A percentile compares a stretch with the other conserved stretches of the same genome.
Evolutionary conservation across 495 filamentous ascomycete genomes (phyloP).

Genomic region (Endocarpon pusillum): DNA sequence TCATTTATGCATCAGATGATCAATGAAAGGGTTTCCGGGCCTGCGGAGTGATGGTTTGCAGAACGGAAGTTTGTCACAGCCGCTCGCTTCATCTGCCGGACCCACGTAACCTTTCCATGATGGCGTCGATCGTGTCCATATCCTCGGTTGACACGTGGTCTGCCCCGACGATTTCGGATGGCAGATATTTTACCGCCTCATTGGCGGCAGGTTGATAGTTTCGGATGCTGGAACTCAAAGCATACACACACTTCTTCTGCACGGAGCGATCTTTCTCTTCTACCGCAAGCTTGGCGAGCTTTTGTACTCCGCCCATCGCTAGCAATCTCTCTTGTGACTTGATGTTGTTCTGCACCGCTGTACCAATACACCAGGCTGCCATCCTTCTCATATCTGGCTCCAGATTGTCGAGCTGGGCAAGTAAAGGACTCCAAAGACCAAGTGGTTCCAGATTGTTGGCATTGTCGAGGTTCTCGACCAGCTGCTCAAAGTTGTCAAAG

Average conservation of each 20-base stretch:
- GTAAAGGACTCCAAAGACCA: constrained; percentile 63
- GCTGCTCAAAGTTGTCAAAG: constrained; percentile 91
- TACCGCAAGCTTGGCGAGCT: constrained; percentile 46
- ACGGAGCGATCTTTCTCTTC: constrained; percentile 41
- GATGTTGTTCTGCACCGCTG: constrained; percentile 88
- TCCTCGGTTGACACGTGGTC: constrained; percentile 54
- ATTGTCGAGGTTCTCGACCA: constrained; percentile 86
- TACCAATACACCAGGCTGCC: constrained; percentile 86
- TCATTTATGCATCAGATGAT: too few species aligned
- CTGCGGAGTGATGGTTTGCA: too few species aligned
- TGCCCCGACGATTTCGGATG: constrained; percentile 37
- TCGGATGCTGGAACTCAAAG: constrained; percentile 63
- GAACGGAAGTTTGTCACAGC: too few species aligned
- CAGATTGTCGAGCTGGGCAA: constrained; percentile 44
- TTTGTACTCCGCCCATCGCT: constrained; percentile 50
- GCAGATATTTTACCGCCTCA: constrained; percentile 41
- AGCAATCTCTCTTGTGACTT: constrained; percentile 66
- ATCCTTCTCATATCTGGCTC: constrained; percentile 57
- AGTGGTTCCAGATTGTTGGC: constrained; percentile 75
- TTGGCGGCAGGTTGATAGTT: constrained; percentile 72
- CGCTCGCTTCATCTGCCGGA: too few species aligned
- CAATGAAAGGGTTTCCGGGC: too few species aligned
- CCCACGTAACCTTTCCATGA: constrained; percentile 32
- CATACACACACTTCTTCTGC: constrained; percentile 76
- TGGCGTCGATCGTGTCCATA: constrained; percentile 65